Evolutionary conservation across 2,329 filamentous ascomycete species (phyloP).

Genomic region (Tympanopsis confertula): DNA sequence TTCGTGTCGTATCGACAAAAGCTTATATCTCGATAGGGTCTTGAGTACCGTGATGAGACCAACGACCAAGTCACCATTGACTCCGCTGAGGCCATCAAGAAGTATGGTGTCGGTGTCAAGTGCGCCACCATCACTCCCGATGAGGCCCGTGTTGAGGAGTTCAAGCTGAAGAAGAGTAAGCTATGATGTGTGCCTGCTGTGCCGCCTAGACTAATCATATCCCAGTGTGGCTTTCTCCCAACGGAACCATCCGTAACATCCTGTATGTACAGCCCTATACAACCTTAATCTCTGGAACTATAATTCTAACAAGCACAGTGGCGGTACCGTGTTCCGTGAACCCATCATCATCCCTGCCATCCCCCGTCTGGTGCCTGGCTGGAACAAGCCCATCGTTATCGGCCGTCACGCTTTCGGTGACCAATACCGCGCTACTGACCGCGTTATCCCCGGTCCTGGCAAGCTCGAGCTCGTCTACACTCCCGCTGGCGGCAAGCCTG

Average conservation of each 20-base stretch:
- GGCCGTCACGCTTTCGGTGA: conserved; percentile 96
- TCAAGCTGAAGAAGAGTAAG: conserved; percentile 95
- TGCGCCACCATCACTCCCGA: conserved; percentile 98
- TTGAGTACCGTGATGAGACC: conserved; percentile 91
- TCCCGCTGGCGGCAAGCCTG: conserved; percentile 67
- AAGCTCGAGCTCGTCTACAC: conserved; percentile 94
- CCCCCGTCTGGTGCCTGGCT: conserved; percentile 85
- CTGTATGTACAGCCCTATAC: conserved; percentile 20
- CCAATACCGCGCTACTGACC: conserved; percentile 95
- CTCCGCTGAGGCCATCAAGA: conserved; percentile 94
- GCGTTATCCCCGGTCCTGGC: conserved; percentile 69
- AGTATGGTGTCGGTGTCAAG: conserved; percentile 97
- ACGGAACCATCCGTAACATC: conserved; percentile 71
- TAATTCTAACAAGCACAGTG: conserved; percentile 17
- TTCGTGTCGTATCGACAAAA: not conserved
- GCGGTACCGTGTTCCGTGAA: conserved; percentile 97
- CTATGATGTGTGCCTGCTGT: conserved; percentile 2
- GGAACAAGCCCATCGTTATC: conserved; percentile 99
- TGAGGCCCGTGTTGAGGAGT: conserved; percentile 91
- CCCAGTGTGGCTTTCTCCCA: conserved; percentile 92
- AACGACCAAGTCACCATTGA: conserved; percentile 92
- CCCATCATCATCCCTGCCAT: conserved; percentile 93
- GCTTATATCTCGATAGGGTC: conserved; percentile 32
- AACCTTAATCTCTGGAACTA: not conserved
- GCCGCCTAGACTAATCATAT: not conserved